Evolutionary conservation across 2,329 filamentous ascomycete species (phyloP), one percentile per base, ranked within the genome.

Genomic region (Lanzia echinophila): DNA sequence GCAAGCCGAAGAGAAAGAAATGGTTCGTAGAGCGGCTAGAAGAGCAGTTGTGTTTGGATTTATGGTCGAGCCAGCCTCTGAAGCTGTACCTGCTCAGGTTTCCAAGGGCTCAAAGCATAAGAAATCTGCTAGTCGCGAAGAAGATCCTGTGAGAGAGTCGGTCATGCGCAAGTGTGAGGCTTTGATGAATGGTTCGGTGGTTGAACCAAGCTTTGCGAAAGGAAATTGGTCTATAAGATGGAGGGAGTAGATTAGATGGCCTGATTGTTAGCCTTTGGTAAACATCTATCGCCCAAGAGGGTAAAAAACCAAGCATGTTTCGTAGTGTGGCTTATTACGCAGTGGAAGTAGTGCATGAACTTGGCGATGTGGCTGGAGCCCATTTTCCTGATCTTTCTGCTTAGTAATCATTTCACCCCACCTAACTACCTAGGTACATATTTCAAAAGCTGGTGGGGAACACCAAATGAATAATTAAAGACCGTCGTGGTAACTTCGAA

Each of bases 11-110:
- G 56, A 59, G 19, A 57, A 55, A 20, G 59, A 60, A 46, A 51
- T 57, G 36, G 57, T 59, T 15, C 53, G 55, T 28, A 48, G 57
- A 39, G 53, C 53, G 24, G 57, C 57, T n/a, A 45, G 59, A 31
- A 55, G 58, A 28, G 59, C 57, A 6, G 57, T 61, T 20, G 59
- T 50, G 2, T 61, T 61, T 56, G 58, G 59, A 5, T 61, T 61
- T 19, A 13, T 48, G 10, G 39, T 47, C 4, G 20, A 55, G 10
- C 33, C 47, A 10, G 5, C 33, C 13, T 6, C 15, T 3, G 41
- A 46, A 52, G 12, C 17, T 0, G 22, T n/a, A 13, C 24, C 32
- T 32, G 28, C 41, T n/a, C 50, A 52, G 20, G n/a, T 15, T n/a
- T 33, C 6, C 4, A 52, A 52, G 13, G 43, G 50, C 13, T 32